Conservation (phyloP, 1,284 basidiomycete genomes). For the Boletellus deceptivus region DNA sequence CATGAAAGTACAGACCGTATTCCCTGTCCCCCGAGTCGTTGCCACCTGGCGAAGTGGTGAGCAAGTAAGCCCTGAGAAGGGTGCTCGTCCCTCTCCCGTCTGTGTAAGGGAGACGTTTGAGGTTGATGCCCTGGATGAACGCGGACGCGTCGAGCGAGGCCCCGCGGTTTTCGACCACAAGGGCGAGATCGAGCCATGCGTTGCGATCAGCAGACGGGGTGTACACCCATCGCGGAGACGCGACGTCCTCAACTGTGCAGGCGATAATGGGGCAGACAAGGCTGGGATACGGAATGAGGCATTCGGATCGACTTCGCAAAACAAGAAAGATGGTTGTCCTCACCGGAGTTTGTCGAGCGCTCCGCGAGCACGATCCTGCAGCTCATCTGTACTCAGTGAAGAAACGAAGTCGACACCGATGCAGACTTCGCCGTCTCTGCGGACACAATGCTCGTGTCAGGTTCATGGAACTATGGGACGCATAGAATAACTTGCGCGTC, state of each 20-base stretch:
- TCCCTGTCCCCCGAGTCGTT: background rate
- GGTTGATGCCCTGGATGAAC: constrained; percentile 16
- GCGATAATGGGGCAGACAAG: constrained; percentile 23
- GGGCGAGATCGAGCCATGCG: constrained; percentile 22
- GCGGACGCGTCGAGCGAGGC: constrained; percentile 11
- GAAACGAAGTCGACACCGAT: constrained; percentile 17
- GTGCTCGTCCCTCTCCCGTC: constrained; percentile 5
- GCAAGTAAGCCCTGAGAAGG: constrained; percentile 18
- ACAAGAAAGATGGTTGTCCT: background rate
- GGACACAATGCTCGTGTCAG: background rate
- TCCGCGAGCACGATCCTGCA: constrained; percentile 10
- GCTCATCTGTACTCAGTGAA: constrained; percentile 2
- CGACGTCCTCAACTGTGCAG: constrained; percentile 12
- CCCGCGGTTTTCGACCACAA: constrained; percentile 21
- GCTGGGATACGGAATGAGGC: background rate
- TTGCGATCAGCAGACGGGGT: constrained; percentile 18
- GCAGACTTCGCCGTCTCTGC: constrained; percentile 17
- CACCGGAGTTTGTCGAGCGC: constrained; percentile 24
- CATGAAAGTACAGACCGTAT: constrained; percentile 24
- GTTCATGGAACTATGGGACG: background rate
- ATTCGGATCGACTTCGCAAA: background rate
- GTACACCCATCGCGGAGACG: constrained; percentile 20
- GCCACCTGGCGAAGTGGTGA: constrained; percentile 8
- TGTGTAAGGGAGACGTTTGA: constrained; percentile 16
- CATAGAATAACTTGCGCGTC: constrained; percentile 13